Evolutionary conservation across 2,329 filamentous ascomycete genomes (phyloP).

Genomic region (Aspergillus novoparasiticus): DNA sequence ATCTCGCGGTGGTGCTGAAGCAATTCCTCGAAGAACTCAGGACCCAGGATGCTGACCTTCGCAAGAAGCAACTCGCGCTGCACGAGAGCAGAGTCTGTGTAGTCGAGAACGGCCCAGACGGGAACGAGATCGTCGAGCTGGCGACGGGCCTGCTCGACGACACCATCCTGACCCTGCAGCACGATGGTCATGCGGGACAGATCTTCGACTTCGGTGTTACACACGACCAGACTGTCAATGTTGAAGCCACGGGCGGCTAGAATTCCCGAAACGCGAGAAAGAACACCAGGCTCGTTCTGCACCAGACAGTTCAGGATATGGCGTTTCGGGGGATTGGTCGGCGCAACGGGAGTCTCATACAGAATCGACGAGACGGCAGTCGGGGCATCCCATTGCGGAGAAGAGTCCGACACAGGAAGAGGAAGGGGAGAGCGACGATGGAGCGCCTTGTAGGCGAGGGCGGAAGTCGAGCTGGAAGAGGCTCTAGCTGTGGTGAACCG

Average conservation of each 20-base stretch:
- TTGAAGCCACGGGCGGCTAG: slow-evolving; percentile 96
- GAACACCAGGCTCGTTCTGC: slow-evolving; percentile 96
- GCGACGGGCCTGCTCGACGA: slow-evolving; percentile 92
- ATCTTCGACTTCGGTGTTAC: slow-evolving; percentile 95
- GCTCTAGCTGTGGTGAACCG: slow-evolving; percentile 35
- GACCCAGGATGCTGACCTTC: slow-evolving; percentile 94
- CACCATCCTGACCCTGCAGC: slow-evolving; percentile 90
- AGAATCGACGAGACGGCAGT: slow-evolving; percentile 97
- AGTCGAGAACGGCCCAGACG: slow-evolving; percentile 97
- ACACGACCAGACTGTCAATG: slow-evolving; percentile 97
- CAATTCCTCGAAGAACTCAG: slow-evolving; percentile 97
- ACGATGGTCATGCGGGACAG: slow-evolving; percentile 99
- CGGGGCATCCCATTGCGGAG: slow-evolving; percentile 82
- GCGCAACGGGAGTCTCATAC: slow-evolving; percentile 92
- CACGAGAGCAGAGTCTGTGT: slow-evolving; percentile 87
- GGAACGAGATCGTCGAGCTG: slow-evolving; percentile 96
- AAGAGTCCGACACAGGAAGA: slow-evolving; percentile 73
- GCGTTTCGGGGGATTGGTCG: slow-evolving; percentile 80
- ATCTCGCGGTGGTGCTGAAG: slow-evolving; percentile 95
- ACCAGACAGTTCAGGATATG: slow-evolving; percentile 98
- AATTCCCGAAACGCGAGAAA: slow-evolving; percentile 95
- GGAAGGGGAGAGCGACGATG: slow-evolving; percentile 86
- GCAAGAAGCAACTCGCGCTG: slow-evolving; percentile 94
- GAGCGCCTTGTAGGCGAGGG: slow-evolving; percentile 94
- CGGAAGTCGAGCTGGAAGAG: slow-evolving; percentile 73